Evolutionary conservation across 2,329 filamentous ascomycete species (phyloP), one percentile per base, ranked within the genome.

Genomic region (Fusarium praegraminearum): DNA sequence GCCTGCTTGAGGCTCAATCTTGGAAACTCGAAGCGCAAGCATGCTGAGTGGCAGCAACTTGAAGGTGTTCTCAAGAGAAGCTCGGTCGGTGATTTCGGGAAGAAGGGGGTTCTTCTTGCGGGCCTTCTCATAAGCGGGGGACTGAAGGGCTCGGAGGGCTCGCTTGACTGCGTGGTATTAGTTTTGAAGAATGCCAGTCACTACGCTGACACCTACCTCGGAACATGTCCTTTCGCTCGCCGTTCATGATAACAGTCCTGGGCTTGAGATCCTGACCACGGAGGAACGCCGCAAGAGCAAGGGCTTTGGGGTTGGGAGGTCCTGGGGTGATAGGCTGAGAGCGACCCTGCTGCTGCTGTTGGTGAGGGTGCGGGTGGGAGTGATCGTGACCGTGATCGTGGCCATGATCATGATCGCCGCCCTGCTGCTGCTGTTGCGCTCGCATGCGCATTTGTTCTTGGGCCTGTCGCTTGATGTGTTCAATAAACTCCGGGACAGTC

Each of bases 211-310:
- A 67, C 77, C 51, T 84, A 95, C 93, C 94, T 86, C 91, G 92
- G 82, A 99, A 98, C 93, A 99, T 97, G 72, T 99, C 95, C 83
- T 97, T 98, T 76, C 96, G 89, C 85, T 98, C 94, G 75, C 96
- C 96, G 72, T 98, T 94, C 71, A 98, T 87, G 70, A 99, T 97
- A 79, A 93, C 95, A 20, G 94, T 98, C 69, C 96, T 87, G 20
- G 88, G 86, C 86, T 99, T 99, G 70, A 99, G 83, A 63, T 96
- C 89, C 82, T 98, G 94, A 62, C 87, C 81, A 73, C 90, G 90
- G 63, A 99, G 83, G 82, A 97, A 99, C 76, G 93, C 91, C 72
- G 96, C 97, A 57, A 99, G 87, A 11, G 94, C 94, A 46, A 98
- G 82, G 22, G 94, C 94, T 76, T 94, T 90, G 40, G 95, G 95